Evolutionary conservation across 176 grass and related monocot species (phyloP).

Genomic region (Ampelocalamus luodianensis): DNA sequence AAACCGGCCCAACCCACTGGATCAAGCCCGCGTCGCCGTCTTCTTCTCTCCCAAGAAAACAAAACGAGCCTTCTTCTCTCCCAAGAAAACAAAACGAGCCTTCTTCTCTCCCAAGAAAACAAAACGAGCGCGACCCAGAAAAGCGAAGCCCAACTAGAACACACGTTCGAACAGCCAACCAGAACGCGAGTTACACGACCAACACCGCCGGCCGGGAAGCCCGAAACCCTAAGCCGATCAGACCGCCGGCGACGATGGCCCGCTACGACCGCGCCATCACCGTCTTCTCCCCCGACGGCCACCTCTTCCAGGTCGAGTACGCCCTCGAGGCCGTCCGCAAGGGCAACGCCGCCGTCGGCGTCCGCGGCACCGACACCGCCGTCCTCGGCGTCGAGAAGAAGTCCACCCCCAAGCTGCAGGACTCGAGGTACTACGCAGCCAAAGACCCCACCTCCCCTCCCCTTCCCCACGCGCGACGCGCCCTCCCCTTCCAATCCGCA

Average conservation of each 20-base stretch:
- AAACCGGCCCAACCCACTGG: not conserved
- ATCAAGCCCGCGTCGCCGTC: not conserved
- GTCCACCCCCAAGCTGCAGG: slow-evolving; percentile 96
- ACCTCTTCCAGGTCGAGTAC: slow-evolving; percentile 99
- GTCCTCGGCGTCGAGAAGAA: slow-evolving; percentile 99
- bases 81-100: not conserved
- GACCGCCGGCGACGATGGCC: slow-evolving; percentile 64
- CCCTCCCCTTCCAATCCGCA: not conserved
- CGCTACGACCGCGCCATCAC: slow-evolving; percentile 99
- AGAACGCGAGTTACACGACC: slow-evolving; percentile 31
- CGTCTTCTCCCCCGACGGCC: slow-evolving; percentile 97
- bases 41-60: slow-evolving; percentile 26
- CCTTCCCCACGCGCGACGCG: not conserved
- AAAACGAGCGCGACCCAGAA: not conserved
- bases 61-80: not conserved
- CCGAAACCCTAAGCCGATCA: slow-evolving; percentile 46
- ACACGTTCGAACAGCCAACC: not conserved
- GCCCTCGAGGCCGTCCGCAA: slow-evolving; percentile 99
- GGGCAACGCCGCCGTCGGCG: slow-evolving; percentile 97
- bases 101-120: slow-evolving; percentile 38
- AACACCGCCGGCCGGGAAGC: slow-evolving; percentile 32
- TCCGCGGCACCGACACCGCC: slow-evolving; percentile 89
- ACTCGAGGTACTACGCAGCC: slow-evolving; percentile 64
- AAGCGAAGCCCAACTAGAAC: slow-evolving; percentile 34
- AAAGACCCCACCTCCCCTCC: no score